A percentile compares a stretch with the other conserved stretches of the same genome.
These are phyloP conservation scores for Leishmania braziliensis DNA, from an alignment of 208 protist genomes.

Conservation along the genomic window DNA sequence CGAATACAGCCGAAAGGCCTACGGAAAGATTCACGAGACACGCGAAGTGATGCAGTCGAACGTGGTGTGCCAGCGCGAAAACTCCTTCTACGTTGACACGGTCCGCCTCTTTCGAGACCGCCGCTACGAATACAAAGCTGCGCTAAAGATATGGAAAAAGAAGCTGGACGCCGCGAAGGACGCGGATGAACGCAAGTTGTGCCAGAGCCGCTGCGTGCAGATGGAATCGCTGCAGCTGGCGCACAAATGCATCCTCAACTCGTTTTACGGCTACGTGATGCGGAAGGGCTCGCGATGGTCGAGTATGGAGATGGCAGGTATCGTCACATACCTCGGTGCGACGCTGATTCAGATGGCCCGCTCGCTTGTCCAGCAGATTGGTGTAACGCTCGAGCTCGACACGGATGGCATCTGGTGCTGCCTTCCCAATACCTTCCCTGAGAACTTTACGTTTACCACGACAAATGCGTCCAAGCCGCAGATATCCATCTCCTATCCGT, in stretches of 20 bases:
- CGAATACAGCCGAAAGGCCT: slow-evolving; percentile 97
- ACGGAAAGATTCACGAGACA: slow-evolving; percentile 97
- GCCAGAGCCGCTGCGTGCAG: slow-evolving; percentile 95
- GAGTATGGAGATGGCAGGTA: slow-evolving; percentile 99
- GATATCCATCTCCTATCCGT: slow-evolving; percentile 95
- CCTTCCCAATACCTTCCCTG: slow-evolving; percentile 97
- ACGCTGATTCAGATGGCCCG: slow-evolving; percentile 99
- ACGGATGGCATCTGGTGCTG: slow-evolving; percentile 99
- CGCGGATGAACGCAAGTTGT: slow-evolving; percentile 86
- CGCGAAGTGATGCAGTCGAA: slow-evolving; percentile 87
- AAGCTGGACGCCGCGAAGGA: slow-evolving; percentile 87
- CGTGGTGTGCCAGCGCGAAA: slow-evolving; percentile 99
- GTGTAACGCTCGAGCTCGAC: slow-evolving; percentile 99
- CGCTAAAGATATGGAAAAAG: slow-evolving; percentile 96
- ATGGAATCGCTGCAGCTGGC: slow-evolving; percentile 99
- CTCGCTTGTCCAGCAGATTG: slow-evolving; percentile 97
- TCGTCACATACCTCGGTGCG: slow-evolving; percentile 98
- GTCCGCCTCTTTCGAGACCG: slow-evolving; percentile 99
- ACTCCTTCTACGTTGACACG: slow-evolving; percentile 99
- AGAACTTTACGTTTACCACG: slow-evolving; percentile 95
- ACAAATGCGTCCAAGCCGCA: slow-evolving; percentile 60
- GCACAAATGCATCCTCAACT: slow-evolving; percentile 99
- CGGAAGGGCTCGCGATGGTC: slow-evolving; percentile 98
- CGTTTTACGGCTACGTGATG: slow-evolving; percentile 99
- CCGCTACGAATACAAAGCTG: slow-evolving; percentile 99